Base-by-base conservation (phyloP, 2,329 filamentous ascomycete species). In the Rhynchosporium graminicola region DNA sequence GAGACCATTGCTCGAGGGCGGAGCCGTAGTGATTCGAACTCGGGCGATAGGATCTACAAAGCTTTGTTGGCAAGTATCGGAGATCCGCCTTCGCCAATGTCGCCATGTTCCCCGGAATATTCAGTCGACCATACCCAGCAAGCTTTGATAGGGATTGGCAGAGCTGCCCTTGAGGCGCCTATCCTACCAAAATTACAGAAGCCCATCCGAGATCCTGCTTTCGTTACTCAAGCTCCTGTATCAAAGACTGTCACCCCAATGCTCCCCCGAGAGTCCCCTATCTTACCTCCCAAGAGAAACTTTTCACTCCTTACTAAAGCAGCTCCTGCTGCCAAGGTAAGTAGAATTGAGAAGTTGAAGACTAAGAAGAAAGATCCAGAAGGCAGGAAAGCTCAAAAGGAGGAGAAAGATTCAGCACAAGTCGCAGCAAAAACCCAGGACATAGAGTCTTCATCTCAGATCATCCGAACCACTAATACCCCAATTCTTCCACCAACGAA, bases 1-100 rank as follows among this genome's bases (percentile, higher is more conserved):
- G 57, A 40, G 26, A 59, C 57, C n/a, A 59, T 59, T 1, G 29
- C 57, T 7, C 31, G 50, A 28, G 13, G 20, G 8, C n/a, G 50
- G 20, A 42, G n/a, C 26, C 33, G 33, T n/a, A 40, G n/a, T 26
- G 50, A 54, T 8, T 54, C 50, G 8, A 13, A 15, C 6, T 33
- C 20, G 29, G 46, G 50, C 7, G 33, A 54, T 13, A 36, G 33
- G n/a, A 54, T 54, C n/a, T 54, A 54, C 20, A 5, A 54, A 20
- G 50, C 50, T 42, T n/a, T 54, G 1, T 15, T 54, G 1, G 50
- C 50, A 20, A 10, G 50, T 10, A 54, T 54, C 33, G 1, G 20
- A 8, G 15, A 38, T 40, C 50, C 50, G 28, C 50, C 50, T 5
- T 54, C 50, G 5, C 50, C 47, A 2, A 50, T 50, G 47, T 36